phyloP scores from a whole-genome alignment of 768 basidiomycete species.

The Phlebiopsis gigantea region DNA sequence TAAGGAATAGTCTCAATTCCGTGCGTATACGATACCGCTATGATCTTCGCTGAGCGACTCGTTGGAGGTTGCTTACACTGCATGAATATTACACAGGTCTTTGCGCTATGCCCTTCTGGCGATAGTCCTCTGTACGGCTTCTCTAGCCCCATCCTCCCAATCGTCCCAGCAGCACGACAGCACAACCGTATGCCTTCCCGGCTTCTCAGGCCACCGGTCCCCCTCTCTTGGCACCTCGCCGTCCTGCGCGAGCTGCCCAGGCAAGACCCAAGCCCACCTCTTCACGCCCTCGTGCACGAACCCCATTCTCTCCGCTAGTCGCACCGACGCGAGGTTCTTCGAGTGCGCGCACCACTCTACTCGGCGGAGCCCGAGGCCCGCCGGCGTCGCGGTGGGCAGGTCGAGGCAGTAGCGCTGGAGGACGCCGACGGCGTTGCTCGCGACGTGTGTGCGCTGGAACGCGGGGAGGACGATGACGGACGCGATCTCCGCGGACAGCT shows the following conservation, averaged over 20 bases:
- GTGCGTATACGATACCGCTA: no score
- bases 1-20: no score
- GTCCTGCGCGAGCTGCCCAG: slow-evolving; percentile 20
- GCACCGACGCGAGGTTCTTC: slow-evolving; percentile 31
- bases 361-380: slow-evolving; percentile 40
- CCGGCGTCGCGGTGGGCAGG: no score
- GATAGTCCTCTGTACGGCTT: slow-evolving; percentile 24
- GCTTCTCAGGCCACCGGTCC: slow-evolving; percentile 23
- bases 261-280: slow-evolving; percentile 35
- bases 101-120: no score
- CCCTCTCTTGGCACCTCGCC: slow-evolving; percentile 22
- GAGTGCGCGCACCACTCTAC: slow-evolving; percentile 39
- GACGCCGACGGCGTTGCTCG: slow-evolving; percentile 34
- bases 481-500: slow-evolving; percentile 34
- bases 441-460: slow-evolving; percentile 40
- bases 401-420: slow-evolving; percentile 24
- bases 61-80: no score
- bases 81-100: no score
- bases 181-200: slow-evolving; percentile 43
- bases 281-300: slow-evolving; percentile 37
- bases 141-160: slow-evolving; percentile 42
- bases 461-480: slow-evolving; percentile 30
- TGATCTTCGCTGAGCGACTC: no score
- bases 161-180: slow-evolving; percentile 56
- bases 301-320: slow-evolving; percentile 39